Evolutionary conservation across 2,329 filamentous ascomycete genomes (phyloP).

Genomic region (Cercospora sp.): DNA sequence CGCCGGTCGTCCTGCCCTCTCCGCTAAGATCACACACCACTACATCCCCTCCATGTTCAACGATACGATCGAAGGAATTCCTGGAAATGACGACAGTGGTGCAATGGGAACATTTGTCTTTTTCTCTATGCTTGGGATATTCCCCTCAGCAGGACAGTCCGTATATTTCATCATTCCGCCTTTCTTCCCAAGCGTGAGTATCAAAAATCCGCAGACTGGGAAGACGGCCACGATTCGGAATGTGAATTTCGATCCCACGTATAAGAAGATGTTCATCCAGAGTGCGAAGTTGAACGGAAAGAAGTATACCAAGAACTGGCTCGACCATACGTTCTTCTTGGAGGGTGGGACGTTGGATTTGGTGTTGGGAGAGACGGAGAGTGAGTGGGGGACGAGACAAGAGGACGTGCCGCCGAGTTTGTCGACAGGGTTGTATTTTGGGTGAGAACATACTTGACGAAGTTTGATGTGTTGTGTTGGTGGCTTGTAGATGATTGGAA

Average conservation of each 20-base stretch:
- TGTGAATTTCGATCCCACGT: slow-evolving; percentile 46
- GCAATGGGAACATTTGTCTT: slow-evolving; percentile 71
- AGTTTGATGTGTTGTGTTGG: not conserved
- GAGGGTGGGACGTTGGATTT: slow-evolving; percentile 65
- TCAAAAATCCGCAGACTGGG: slow-evolving; percentile 56
- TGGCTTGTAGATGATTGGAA: not conserved
- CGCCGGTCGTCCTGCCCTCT: slow-evolving; percentile 61
- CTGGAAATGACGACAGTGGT: slow-evolving; percentile 70
- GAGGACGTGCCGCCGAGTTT: slow-evolving; percentile 52
- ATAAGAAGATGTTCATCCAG: slow-evolving; percentile 60
- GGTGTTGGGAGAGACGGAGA: slow-evolving; percentile 55
- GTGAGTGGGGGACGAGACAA: slow-evolving; percentile 51
- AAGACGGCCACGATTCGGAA: slow-evolving; percentile 53
- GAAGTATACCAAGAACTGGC: slow-evolving; percentile 63
- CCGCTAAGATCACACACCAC: slow-evolving; percentile 58
- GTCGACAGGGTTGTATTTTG: slow-evolving; percentile 26
- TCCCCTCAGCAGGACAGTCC: slow-evolving; percentile 67
- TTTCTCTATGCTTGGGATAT: slow-evolving; percentile 69
- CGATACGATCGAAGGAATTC: slow-evolving; percentile 57
- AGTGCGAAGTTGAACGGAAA: slow-evolving; percentile 64
- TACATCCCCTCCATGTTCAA: slow-evolving; percentile 63
- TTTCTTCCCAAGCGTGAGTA: slow-evolving; percentile 61
- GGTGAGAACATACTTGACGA: not conserved
- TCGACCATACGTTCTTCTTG: slow-evolving; percentile 66
- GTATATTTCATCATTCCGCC: slow-evolving; percentile 53